Conservation (phyloP, 2,329 filamentous ascomycete genomes). For the Fusarium incarnatum region DNA sequence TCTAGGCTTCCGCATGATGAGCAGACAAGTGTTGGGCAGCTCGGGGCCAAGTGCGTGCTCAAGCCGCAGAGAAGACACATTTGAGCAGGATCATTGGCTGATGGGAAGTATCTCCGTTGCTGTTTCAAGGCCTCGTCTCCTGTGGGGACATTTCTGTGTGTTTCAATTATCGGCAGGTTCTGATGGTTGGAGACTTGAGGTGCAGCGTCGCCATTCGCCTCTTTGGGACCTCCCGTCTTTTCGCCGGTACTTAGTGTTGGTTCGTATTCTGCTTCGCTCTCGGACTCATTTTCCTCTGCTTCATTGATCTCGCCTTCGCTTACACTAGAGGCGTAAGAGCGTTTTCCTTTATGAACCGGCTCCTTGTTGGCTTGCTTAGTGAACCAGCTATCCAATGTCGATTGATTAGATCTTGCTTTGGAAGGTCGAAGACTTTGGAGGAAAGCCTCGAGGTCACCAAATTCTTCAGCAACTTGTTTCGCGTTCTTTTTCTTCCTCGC, state of each 20-base stretch:
- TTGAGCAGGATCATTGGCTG: slow-evolving; percentile 54
- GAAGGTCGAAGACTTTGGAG: slow-evolving; percentile 35
- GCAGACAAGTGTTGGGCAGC: slow-evolving; percentile 62
- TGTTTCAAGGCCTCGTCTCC: slow-evolving; percentile 53
- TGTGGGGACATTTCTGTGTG: slow-evolving; percentile 42
- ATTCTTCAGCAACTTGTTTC: slow-evolving; percentile 46
- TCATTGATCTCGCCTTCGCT: slow-evolving; percentile 34
- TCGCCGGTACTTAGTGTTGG: slow-evolving; percentile 34
- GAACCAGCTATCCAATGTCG: slow-evolving; percentile 16
- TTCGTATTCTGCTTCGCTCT: slow-evolving; percentile 47
- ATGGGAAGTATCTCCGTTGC: slow-evolving; percentile 65
- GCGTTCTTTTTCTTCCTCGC: slow-evolving; percentile 50
- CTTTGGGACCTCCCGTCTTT: slow-evolving; percentile 6
- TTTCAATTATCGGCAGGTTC: slow-evolving; percentile 20
- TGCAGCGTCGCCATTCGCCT: slow-evolving; percentile 25
- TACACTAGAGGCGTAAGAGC: slow-evolving; percentile 36
- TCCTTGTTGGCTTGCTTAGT: slow-evolving; percentile 14
- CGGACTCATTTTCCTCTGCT: slow-evolving; percentile 31
- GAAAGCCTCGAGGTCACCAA: slow-evolving; percentile 42
- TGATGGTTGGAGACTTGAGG: slow-evolving; percentile 5
- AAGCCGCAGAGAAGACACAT: slow-evolving; percentile 66
- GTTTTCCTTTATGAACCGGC: slow-evolving; percentile 24
- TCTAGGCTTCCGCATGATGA: slow-evolving; percentile 58
- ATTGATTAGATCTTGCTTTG: slow-evolving; percentile 3
- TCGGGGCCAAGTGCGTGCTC: slow-evolving; percentile 57